phyloP scores from a whole-genome alignment of 164 flowering plant genomes.

The Annona cherimola region DNA sequence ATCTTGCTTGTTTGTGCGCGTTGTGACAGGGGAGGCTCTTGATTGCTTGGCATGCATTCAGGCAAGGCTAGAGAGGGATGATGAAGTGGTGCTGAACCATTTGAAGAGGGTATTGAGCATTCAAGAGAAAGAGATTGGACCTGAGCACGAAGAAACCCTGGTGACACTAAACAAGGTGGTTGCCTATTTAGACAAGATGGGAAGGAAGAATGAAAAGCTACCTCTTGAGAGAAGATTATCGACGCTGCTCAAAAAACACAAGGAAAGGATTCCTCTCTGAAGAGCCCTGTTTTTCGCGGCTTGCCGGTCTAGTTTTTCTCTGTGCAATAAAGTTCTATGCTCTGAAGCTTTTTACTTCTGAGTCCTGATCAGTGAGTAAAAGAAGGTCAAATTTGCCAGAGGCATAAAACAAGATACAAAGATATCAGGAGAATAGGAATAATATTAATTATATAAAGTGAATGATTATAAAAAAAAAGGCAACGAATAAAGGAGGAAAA shows the following conservation, averaged over 20 bases:
- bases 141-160: slow-evolving; percentile 61
- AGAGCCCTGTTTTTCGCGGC: background rate
- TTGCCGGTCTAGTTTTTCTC: background rate
- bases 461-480: no score
- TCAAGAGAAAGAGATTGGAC: slow-evolving; percentile 76
- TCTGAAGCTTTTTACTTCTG: no score
- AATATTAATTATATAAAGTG: no score
- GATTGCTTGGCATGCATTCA: slow-evolving; percentile 81
- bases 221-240: slow-evolving; percentile 61
- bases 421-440: no score
- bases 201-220: slow-evolving; percentile 52
- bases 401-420: no score
- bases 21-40: slow-evolving; percentile 74
- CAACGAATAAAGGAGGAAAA: no score
- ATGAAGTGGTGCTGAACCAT: slow-evolving; percentile 38
- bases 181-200: slow-evolving; percentile 60
- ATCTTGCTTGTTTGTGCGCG: background rate
- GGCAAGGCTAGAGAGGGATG: slow-evolving; percentile 50
- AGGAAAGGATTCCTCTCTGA: slow-evolving; percentile 27
- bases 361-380: no score
- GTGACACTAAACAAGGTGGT: slow-evolving; percentile 65
- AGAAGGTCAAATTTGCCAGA: no score
- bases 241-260: slow-evolving; percentile 46
- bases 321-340: background rate
- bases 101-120: slow-evolving; percentile 63